Base-by-base conservation (phyloP, 805 yeast species). In the Suhomyces tanzawaensis region DNA sequence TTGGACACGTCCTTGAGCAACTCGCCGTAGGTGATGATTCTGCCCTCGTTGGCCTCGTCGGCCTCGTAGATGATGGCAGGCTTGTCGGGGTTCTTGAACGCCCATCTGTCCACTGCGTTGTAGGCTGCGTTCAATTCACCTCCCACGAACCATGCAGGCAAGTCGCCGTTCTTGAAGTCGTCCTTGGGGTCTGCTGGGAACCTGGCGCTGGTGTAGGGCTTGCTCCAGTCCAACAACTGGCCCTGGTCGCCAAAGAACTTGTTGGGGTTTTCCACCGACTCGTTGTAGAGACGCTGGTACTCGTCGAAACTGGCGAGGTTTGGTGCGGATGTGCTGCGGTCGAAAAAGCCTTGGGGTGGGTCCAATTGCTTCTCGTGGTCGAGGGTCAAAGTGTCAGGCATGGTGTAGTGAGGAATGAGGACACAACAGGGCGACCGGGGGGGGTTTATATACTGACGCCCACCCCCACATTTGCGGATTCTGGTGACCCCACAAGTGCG, bases 41-140 rank as follows among this genome's bases (percentile, higher is more conserved):
- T 73, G 43, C 85, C 84, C 52, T 85, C 83, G 36, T 69, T 66
- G 52, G 82, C 89, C 56, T 87, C 95, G 64, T 91, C 99, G 37
- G 96, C 98, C 69, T 91, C 99, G 64, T 86, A 91, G 51, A 93
- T 82, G 32, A 85, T 69, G 40, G 93, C 93, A 14, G 81, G 61
- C 67, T 90, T 89, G 58, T 86, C 76, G 31, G 99, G 98, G 57
- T 79, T 83, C 48, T 74, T 76, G 49, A 85, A 70, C 3, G 99
- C 99, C 72, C 93, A 95, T 64, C 98, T 80, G 64, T 91, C 99
- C 47, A 91, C 95, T 63, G 93, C 83, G 67, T 91, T 91, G 70
- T 86, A 91, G 47, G 83, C 72, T 28, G 99, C 99, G 58, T 93
- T 93, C 58, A 91, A 74, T 68, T 85, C 81, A 57, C 99, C 99